Base-by-base conservation (phyloP, 768 basidiomycete genomes). In the Lactarius vividus region DNA sequence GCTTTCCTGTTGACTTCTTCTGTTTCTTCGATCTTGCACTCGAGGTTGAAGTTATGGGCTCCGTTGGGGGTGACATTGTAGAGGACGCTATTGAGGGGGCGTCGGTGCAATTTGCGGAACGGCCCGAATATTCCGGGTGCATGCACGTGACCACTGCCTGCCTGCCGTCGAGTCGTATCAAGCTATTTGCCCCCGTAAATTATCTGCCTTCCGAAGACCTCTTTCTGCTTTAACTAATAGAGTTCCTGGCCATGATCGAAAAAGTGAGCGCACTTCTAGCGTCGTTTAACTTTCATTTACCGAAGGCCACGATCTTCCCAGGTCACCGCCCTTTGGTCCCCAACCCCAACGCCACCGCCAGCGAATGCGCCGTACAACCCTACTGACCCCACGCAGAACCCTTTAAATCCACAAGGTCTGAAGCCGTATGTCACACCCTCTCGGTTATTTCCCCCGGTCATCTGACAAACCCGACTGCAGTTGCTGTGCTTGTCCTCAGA, bases 401-500 rank as follows among this genome's bases (percentile, higher is more conserved):
- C 93, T 10, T 77, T 96, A 63, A 98, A 98, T 75, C 96, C 96
- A 0, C 73, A 94, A 72, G 95, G 95, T n/a, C 78, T 97, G 60
- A 99, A 98, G 75, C 91, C 96, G 96, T 97, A 75, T 65, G 93
- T 80, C 16, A 18, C 10, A 26, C 26, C 20, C 39, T 10, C 59
- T 39, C 31, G 37, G 35, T 33, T 23, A 20, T n/a, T 53, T 10
- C 31, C 26, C 23, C 31, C 28, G 28, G 44, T 46, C 59, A n/a
- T 53, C 46, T 62, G 59, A 44, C 52, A 53, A 42, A 35, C 40
- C 13, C 11, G 37, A 63, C 61, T 46, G 15, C 68, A 98, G 96
- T 72, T 98, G 96, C 72, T 98, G 96, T 73, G 96, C 96, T 52
- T 98, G 96, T 74, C 95, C 94, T 2, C 83, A 94, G 71, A 96